Evolutionary conservation across 495 filamentous ascomycete species (phyloP).

Genomic region (Podospora anserina): DNA sequence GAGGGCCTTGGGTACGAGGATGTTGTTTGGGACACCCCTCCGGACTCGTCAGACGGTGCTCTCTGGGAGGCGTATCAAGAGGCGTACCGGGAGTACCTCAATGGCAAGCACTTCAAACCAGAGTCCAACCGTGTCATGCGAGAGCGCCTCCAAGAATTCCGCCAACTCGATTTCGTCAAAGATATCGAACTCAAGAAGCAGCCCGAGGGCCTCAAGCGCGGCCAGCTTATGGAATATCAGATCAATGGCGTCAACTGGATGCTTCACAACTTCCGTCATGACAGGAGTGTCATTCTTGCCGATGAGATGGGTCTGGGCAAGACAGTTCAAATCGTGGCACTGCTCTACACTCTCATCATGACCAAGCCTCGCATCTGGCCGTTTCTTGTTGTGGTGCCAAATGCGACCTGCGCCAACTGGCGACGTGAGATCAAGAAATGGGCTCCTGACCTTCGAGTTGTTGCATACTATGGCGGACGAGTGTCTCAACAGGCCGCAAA

Average conservation of each 20-base stretch:
- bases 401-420: slow-evolving; percentile 95
- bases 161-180: slow-evolving; percentile 60
- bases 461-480: slow-evolving; percentile 81
- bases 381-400: slow-evolving; percentile 89
- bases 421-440: slow-evolving; percentile 93
- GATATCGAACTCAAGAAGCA: slow-evolving; percentile 68
- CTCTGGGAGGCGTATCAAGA: slow-evolving; percentile 76
- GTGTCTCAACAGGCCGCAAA: slow-evolving; percentile 66
- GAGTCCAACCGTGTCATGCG: slow-evolving; percentile 54
- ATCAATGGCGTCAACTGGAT: slow-evolving; percentile 94
- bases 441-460: slow-evolving; percentile 80
- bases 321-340: slow-evolving; percentile 88
- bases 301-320: slow-evolving; percentile 99
- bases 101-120: slow-evolving; percentile 63
- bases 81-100: slow-evolving; percentile 82
- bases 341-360: slow-evolving; percentile 73
- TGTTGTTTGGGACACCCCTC: slow-evolving; percentile 82
- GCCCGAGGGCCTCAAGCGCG: slow-evolving; percentile 67
- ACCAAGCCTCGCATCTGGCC: slow-evolving; percentile 78
- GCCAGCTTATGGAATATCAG: slow-evolving; percentile 90
- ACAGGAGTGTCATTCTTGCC: slow-evolving; percentile 87
- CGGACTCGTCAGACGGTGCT: slow-evolving; percentile 59
- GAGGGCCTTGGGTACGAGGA: slow-evolving; percentile 96
- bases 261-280: slow-evolving; percentile 80
- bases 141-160: slow-evolving; percentile 59